Evolutionary conservation across 2,329 filamentous ascomycete species (phyloP).

Genomic region (Pseudocercospora fuligena): DNA sequence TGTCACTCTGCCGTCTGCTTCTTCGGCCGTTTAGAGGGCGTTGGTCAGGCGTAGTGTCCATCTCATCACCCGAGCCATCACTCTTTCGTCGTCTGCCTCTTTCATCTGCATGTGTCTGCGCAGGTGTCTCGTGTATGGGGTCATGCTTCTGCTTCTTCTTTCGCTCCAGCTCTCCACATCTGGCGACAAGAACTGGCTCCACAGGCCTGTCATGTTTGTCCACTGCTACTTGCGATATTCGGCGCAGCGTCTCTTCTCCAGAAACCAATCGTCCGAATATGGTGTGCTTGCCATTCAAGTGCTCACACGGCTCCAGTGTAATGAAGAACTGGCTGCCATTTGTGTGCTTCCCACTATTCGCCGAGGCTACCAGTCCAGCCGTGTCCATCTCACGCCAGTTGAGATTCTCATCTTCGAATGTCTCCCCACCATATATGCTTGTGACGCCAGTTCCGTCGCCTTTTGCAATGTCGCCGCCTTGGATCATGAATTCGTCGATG

Average conservation of each 20-base stretch:
- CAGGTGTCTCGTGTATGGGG: slow-evolving; percentile 17
- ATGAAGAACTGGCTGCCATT: slow-evolving; percentile 53
- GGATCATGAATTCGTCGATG: slow-evolving; percentile 52
- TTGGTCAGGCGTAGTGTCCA: slow-evolving; percentile 30
- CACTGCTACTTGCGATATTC: slow-evolving; percentile 44
- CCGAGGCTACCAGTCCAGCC: slow-evolving; percentile 48
- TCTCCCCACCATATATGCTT: slow-evolving; percentile 46
- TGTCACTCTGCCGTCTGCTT: slow-evolving; percentile 42
- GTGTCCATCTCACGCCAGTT: slow-evolving; percentile 48
- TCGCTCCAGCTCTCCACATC: slow-evolving; percentile 47
- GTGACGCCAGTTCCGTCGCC: slow-evolving; percentile 48
- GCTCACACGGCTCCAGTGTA: slow-evolving; percentile 45
- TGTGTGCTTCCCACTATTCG: slow-evolving; percentile 47
- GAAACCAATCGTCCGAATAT: slow-evolving; percentile 47
- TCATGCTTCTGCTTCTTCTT: slow-evolving; percentile 35
- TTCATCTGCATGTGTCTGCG: slow-evolving; percentile 23
- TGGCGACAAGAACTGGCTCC: slow-evolving; percentile 43
- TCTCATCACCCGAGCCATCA: slow-evolving; percentile 36
- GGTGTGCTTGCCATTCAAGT: slow-evolving; percentile 50
- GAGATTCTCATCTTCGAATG: slow-evolving; percentile 49
- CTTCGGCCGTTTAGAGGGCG: slow-evolving; percentile 32
- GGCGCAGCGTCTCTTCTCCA: slow-evolving; percentile 42
- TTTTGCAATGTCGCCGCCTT: slow-evolving; percentile 49
- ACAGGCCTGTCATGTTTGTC: slow-evolving; percentile 45
- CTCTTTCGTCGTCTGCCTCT: slow-evolving; percentile 37